Percentiles rank a stretch among this genome's conserved stretches.
phyloP scores from a whole-genome alignment of 2,329 filamentous ascomycete species.

The Scortechinia acanthostroma region DNA sequence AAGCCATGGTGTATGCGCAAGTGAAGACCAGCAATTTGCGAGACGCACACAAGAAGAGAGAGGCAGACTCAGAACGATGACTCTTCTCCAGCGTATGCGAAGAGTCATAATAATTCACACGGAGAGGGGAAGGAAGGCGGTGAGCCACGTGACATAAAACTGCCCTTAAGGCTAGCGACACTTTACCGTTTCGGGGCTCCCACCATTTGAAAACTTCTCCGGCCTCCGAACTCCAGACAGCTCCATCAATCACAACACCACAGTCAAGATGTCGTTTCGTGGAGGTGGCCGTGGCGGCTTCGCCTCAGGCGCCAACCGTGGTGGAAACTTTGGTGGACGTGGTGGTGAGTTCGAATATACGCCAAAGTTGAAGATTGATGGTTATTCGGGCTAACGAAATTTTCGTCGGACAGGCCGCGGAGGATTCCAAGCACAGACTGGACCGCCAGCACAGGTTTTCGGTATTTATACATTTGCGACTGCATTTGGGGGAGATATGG shows the following conservation, averaged over 20 bases:
- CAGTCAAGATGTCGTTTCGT: not conserved
- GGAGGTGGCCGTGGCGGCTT: not conserved
- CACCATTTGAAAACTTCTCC: slow-evolving; percentile 2
- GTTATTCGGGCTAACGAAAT: slow-evolving; percentile 2
- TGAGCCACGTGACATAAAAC: not conserved
- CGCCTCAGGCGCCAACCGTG: not conserved
- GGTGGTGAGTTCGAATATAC: slow-evolving; percentile 2
- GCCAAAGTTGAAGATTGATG: not conserved
- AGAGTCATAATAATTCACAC: too few species aligned
- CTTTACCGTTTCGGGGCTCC: not conserved
- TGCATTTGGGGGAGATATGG: too few species aligned
- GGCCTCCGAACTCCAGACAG: not conserved
- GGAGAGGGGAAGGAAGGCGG: not conserved
- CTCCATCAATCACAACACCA: not conserved
- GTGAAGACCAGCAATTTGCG: too few species aligned
- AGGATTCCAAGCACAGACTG: slow-evolving; percentile 39
- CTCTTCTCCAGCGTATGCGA: too few species aligned
- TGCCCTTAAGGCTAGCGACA: slow-evolving; percentile 1
- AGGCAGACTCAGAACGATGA: too few species aligned
- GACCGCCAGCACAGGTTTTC: slow-evolving; percentile 40
- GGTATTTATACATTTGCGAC: slow-evolving; percentile 33
- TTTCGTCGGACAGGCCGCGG: slow-evolving; percentile 26
- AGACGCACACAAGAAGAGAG: too few species aligned
- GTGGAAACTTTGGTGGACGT: not conserved
- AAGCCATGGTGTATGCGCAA: too few species aligned